Conservation (phyloP, 1,284 basidiomycete genomes). For the Puccinia sorghi region DNA sequence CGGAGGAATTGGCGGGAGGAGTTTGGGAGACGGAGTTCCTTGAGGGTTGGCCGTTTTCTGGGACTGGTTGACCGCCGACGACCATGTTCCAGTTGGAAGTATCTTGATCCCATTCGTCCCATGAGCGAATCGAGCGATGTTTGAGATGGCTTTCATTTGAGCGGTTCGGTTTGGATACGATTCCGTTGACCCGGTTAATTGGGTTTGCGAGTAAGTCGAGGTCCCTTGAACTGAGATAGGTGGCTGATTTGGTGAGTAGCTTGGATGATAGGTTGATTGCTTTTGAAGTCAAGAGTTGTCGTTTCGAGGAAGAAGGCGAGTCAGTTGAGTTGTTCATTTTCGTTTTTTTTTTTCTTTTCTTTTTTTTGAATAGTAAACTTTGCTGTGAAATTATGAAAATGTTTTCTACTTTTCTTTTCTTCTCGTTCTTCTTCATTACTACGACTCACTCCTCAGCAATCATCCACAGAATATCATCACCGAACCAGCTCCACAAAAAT, state of each 20-base stretch:
- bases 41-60: not conserved
- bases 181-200: slow-evolving; percentile 22
- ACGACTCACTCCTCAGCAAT: too few relatives aligned
- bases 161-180: not conserved
- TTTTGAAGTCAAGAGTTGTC: slow-evolving; percentile 4
- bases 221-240: slow-evolving; percentile 26
- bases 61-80: slow-evolving; percentile 23
- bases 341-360: not conserved
- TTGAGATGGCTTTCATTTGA: not conserved
- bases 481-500: not conserved
- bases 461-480: not conserved
- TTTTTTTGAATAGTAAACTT: not conserved
- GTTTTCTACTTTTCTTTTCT: too few relatives aligned
- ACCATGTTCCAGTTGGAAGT: slow-evolving; percentile 40
- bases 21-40: slow-evolving; percentile 1
- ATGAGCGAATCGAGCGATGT: not conserved
- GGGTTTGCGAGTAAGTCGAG: slow-evolving; percentile 30
- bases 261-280: slow-evolving; percentile 43
- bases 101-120: slow-evolving; percentile 38
- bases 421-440: too few relatives aligned
- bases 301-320: not conserved
- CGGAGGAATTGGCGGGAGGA: not conserved
- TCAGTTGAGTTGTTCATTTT: not conserved
- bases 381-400: too few relatives aligned
- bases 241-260: slow-evolving; percentile 36